phyloP scores from a whole-genome alignment of 306 rosid genomes.

The Neltuma alba region DNA sequence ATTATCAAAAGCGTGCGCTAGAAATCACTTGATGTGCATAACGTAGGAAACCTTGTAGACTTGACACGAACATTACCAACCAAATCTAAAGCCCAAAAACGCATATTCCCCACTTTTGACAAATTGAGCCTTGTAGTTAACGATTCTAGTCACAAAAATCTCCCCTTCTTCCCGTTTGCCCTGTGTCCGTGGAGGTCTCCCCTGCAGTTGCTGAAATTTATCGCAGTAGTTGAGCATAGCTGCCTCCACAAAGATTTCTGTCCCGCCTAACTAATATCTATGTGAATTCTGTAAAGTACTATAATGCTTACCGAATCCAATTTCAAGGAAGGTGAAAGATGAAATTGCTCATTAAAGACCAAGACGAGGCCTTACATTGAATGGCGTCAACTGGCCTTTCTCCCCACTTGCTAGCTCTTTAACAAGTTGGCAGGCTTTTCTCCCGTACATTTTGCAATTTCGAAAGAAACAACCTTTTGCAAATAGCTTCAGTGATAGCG shows the following conservation, averaged over 20 bases:
- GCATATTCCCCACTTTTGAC: neutral
- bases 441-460: slow-evolving; percentile 65
- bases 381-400: slow-evolving; percentile 72
- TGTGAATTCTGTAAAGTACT: neutral
- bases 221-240: neutral
- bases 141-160: neutral
- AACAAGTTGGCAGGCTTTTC: slow-evolving; percentile 75
- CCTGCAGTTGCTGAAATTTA: neutral
- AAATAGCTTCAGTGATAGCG: neutral
- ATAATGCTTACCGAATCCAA: neutral
- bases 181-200: no score
- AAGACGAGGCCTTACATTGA: slow-evolving; percentile 51
- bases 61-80: neutral
- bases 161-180: neutral
- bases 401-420: slow-evolving; percentile 69
- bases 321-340: neutral
- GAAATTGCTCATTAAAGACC: neutral
- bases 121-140: neutral
- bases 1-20: neutral
- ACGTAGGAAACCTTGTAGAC: neutral
- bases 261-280: neutral
- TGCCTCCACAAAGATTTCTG: neutral
- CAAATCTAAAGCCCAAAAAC: neutral
- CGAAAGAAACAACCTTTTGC: neutral
- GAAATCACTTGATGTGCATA: neutral